Conservation (phyloP, 2,329 filamentous ascomycete genomes). For the Cladophialophora psammophila region DNA sequence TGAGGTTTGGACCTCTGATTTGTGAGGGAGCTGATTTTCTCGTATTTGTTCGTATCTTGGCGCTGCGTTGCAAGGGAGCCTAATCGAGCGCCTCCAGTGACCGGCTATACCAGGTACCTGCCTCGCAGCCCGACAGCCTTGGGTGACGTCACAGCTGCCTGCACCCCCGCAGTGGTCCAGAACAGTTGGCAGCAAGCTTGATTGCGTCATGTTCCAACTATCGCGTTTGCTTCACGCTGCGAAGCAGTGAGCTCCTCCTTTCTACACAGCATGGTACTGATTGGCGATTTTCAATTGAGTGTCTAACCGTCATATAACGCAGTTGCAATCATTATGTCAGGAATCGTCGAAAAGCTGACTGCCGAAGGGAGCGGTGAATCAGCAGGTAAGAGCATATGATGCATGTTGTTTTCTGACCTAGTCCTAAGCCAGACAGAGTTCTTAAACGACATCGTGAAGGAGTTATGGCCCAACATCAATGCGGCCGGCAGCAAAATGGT, state of each 20-base stretch:
- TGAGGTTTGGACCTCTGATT: too few relatives aligned
- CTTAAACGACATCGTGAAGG: conserved; percentile 35
- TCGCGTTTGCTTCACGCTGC: conserved; percentile 11
- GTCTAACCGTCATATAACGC: conserved; percentile 17
- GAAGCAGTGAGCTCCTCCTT: neutral
- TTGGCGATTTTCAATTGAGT: neutral
- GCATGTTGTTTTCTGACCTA: conserved; percentile 8
- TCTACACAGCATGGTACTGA: conserved; percentile 1
- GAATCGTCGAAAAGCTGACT: conserved; percentile 34
- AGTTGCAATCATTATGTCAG: conserved; percentile 29
- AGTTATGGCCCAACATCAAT: conserved; percentile 36
- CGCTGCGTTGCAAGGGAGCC: too few relatives aligned
- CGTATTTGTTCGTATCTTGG: too few relatives aligned
- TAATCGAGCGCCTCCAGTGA: too few relatives aligned
- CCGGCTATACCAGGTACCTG: too few relatives aligned
- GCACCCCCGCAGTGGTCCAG: neutral
- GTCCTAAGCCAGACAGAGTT: conserved; percentile 33
- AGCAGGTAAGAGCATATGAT: conserved; percentile 32
- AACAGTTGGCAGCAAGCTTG: conserved; percentile 4
- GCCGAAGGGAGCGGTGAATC: conserved; percentile 34
- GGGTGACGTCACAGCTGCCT: conserved; percentile 5
- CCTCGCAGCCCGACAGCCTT: neutral
- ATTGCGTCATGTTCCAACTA: conserved; percentile 12
- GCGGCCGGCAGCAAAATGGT: conserved; percentile 36
- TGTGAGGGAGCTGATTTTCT: too few relatives aligned